Conservation (phyloP, 1,139 yeast species). For the Blastobotrys aristatus region DNA sequence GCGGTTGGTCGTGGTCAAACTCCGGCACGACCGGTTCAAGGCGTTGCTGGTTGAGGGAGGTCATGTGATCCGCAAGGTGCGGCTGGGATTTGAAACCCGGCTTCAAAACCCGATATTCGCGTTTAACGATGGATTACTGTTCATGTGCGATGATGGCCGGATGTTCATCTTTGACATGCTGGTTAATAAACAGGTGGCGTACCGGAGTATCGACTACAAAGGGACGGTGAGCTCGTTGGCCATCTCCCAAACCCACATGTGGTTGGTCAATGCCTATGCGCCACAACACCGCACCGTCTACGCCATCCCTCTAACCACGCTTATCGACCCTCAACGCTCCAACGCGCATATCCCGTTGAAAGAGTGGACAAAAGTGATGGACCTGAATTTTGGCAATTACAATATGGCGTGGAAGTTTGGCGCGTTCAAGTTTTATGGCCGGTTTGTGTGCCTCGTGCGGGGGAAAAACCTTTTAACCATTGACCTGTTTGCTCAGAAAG, state of each 20-base stretch:
- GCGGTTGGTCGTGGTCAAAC: not conserved
- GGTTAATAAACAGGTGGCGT: not conserved
- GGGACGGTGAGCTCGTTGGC: conserved; percentile 2
- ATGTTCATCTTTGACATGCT: conserved; percentile 1
- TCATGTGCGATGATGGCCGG: conserved; percentile 1
- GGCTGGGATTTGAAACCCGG: conserved; percentile 2
- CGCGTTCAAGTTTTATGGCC: conserved; percentile 8
- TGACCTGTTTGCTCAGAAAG: not conserved
- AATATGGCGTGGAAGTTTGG: conserved; percentile 7
- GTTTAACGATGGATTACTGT: not conserved
- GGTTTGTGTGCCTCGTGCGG: not conserved
- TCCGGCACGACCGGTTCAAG: not conserved
- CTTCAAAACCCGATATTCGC: conserved; percentile 1
- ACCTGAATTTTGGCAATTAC: not conserved
- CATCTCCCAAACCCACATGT: conserved; percentile 8
- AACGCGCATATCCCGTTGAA: not conserved
- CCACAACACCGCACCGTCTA: not conserved
- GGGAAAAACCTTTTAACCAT: not conserved
- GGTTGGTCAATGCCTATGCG: conserved; percentile 5
- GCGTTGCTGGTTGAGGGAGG: not conserved
- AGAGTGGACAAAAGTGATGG: conserved; percentile 2
- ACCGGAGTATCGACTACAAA: not conserved
- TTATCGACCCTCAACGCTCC: not conserved
- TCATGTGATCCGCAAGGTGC: not conserved
- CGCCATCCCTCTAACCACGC: not conserved